Evolutionary conservation across 371 early-diverging fungal species (phyloP), one percentile per base, ranked within the genome.

Genomic region (Globomyces sp.): DNA sequence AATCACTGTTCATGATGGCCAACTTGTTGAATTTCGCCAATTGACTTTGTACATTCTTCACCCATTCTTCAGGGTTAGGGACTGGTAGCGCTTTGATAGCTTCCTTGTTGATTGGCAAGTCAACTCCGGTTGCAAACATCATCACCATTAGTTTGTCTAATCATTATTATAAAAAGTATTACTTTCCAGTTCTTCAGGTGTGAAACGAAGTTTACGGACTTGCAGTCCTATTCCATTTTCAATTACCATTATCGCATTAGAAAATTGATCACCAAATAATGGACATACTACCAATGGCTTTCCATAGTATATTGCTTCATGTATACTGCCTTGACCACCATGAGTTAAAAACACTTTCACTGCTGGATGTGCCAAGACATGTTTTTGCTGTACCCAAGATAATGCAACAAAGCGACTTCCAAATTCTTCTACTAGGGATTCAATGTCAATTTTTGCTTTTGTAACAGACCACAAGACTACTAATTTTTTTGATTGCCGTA

Each of bases 211-310:
- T 13, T 51, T 51, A 4, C 34, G 10, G 51, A 13, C 34, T 51
- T 51, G 13, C 5, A 51, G 13, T 51, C 51, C 51, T 4, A 51
- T 51, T 51, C 34, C 34, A 13, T 10, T 34, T 51, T 51, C 51
- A 13, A 13, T 10, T 10, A 34, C 51, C 4, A 34, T 34, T 4
- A 51, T 51, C 34, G 51, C 51, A 13, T 51, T 51, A 10, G 34
- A 51, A 34, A 51, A 51, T 51, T 51, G 51, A 13, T 51, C 51
- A 4, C 51, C 51, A 51, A 51, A 51, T 13, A 51, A 13, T 5
- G 13, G 13, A 10, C 13, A 13, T 51, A 51, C 51, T 51, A 51
- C 5, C 10, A 51, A 4, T 13, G 51, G 51, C 13, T 10, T 13
- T 5, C 51, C 51, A 34, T 10, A 10, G 34, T 51, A 51, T 34